phyloP scores from a whole-genome alignment of 306 rosid genomes.

The Vicia faba region DNA sequence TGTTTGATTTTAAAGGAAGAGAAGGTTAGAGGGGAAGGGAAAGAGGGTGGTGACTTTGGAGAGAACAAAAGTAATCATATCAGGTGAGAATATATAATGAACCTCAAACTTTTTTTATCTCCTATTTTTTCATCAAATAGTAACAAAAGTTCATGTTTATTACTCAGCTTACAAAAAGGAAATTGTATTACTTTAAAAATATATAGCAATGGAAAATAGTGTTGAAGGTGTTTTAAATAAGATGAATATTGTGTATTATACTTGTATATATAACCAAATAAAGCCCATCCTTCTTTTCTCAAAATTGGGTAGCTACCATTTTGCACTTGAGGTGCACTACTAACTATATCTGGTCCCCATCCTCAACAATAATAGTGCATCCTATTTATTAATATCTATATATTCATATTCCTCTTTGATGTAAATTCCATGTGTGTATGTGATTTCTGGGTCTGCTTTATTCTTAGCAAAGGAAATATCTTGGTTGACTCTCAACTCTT shows the following conservation, averaged over 20 bases:
- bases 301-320: constrained; percentile 53
- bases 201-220: too few relatives aligned
- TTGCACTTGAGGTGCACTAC: constrained; percentile 43
- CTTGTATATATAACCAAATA: constrained; percentile 31
- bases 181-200: not conserved
- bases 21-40: too few relatives aligned
- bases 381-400: constrained; percentile 16
- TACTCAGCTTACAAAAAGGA: constrained; percentile 25
- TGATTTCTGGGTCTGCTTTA: constrained; percentile 36
- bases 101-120: not conserved
- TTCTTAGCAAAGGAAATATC: constrained; percentile 50
- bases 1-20: constrained; percentile 45
- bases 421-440: constrained; percentile 40
- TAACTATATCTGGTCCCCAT: constrained; percentile 67
- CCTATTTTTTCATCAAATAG: constrained; percentile 49
- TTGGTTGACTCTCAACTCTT: constrained; percentile 44
- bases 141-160: constrained; percentile 42
- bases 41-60: constrained; percentile 43
- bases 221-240: too few relatives aligned
- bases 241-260: not conserved
- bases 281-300: constrained; percentile 36
- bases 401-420: constrained; percentile 1
- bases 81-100: constrained; percentile 49
- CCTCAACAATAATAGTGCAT: constrained; percentile 39
- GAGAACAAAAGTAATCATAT: constrained; percentile 47